These are phyloP conservation scores for Geosmithia putterillii DNA, from an alignment of 2,329 filamentous ascomycete species.

Conservation along the genomic window DNA sequence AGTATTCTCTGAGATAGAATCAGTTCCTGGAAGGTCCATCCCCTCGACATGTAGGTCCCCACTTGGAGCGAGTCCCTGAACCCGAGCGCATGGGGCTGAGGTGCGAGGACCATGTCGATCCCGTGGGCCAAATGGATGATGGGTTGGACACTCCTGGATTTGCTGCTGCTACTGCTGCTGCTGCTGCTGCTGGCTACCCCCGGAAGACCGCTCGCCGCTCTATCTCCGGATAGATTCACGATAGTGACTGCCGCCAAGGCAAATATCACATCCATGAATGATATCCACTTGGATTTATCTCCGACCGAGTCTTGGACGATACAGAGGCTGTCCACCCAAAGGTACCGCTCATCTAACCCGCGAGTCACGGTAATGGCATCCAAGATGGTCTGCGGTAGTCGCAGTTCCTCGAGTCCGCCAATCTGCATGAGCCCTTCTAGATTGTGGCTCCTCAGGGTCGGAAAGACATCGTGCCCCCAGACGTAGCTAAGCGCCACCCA, in stretches of 20 bases:
- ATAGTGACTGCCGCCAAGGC: not conserved
- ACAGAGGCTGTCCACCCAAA: conserved; percentile 34
- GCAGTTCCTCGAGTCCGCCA: too few species aligned
- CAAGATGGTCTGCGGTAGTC: conserved; percentile 25
- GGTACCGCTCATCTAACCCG: conserved; percentile 26
- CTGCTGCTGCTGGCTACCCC: not conserved
- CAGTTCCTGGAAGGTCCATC: not conserved
- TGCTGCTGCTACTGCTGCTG: not conserved
- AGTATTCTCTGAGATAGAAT: too few species aligned
- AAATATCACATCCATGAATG: not conserved
- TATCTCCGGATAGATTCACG: not conserved
- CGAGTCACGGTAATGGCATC: conserved; percentile 30
- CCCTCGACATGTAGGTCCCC: not conserved
- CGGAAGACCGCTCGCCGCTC: not conserved
- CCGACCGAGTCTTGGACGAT: conserved; percentile 28
- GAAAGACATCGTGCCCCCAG: too few species aligned
- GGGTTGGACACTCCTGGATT: not conserved
- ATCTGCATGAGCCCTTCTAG: too few species aligned
- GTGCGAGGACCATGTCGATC: not conserved
- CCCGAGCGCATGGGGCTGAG: not conserved
- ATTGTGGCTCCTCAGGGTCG: too few species aligned
- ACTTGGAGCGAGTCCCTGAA: not conserved
- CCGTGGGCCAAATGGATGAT: not conserved
- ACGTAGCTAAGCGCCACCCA: too few species aligned
- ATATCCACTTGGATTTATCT: not conserved